Evolutionary conservation across 768 basidiomycete genomes (phyloP).

Genomic region (Hygrophorus pudorinus): DNA sequence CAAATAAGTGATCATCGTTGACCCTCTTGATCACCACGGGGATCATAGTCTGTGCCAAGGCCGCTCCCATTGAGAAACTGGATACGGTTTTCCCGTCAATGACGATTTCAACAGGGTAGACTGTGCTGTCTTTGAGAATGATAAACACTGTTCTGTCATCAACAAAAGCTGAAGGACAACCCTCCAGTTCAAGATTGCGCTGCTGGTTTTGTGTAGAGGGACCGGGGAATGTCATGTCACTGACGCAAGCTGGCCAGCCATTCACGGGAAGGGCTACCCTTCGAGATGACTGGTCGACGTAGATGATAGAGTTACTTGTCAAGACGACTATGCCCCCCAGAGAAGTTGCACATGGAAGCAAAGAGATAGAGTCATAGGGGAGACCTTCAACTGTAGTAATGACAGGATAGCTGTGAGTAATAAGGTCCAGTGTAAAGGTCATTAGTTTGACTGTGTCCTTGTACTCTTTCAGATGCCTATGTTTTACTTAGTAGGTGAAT

Average conservation of each 20-base stretch:
- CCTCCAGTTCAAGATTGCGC: constrained; percentile 57
- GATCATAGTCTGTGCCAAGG: constrained; percentile 58
- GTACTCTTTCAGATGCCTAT: constrained; percentile 72
- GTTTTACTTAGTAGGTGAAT: constrained; percentile 1
- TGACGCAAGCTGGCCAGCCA: constrained; percentile 74
- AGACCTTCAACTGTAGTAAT: constrained; percentile 65
- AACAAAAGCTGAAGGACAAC: constrained; percentile 60
- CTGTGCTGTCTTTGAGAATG: constrained; percentile 61
- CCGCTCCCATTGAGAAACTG: constrained; percentile 42
- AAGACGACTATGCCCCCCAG: constrained; percentile 80
- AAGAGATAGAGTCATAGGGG: constrained; percentile 61
- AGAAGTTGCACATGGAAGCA: constrained; percentile 58
- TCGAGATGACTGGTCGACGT: constrained; percentile 81
- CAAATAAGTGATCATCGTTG: constrained; percentile 50
- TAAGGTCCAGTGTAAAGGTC: constrained; percentile 81
- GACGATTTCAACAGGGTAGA: constrained; percentile 68
- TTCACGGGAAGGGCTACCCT: constrained; percentile 68
- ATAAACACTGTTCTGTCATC: constrained; percentile 71
- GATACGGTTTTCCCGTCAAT: constrained; percentile 67
- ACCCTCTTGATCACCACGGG: constrained; percentile 45
- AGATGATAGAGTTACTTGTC: constrained; percentile 71
- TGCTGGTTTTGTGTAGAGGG: constrained; percentile 30
- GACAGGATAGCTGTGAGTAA: constrained; percentile 70
- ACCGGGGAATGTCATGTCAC: constrained; percentile 50
- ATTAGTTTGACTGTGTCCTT: constrained; percentile 75